These are phyloP conservation scores for Oryza nivara DNA, from an alignment of 176 grass and related monocot species.

Conservation along the genomic window DNA sequence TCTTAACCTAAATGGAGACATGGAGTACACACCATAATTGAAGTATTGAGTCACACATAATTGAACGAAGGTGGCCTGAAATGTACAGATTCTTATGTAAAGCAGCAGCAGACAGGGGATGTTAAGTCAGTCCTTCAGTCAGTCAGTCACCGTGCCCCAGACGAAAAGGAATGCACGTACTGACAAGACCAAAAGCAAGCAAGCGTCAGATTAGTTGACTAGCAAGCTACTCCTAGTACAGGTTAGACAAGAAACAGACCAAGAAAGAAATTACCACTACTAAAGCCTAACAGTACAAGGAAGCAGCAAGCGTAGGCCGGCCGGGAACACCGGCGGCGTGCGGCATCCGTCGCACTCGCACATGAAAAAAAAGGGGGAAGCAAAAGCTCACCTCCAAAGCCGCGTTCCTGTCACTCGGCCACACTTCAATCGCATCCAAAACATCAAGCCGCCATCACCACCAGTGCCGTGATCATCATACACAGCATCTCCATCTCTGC, in stretches of 20 bases:
- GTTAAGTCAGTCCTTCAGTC: background rate
- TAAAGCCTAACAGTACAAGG: background rate
- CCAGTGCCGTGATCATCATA: background rate
- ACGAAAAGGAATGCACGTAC: background rate
- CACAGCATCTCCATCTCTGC: background rate
- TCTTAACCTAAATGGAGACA: background rate
- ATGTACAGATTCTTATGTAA: background rate
- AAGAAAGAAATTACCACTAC: background rate
- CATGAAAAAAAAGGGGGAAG: background rate
- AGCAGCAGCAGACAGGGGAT: background rate
- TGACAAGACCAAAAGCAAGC: conserved; percentile 21
- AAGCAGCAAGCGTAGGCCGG: background rate
- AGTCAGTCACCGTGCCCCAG: background rate
- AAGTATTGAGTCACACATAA: conserved; percentile 10
- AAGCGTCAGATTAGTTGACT: background rate
- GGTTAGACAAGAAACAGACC: background rate
- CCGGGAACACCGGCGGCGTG: conserved; percentile 24
- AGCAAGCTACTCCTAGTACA: background rate
- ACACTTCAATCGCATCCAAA: conserved; percentile 14
- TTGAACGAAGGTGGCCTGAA: background rate
- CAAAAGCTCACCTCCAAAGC: background rate
- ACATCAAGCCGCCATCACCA: background rate
- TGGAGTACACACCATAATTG: too few species aligned
- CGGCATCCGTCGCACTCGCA: background rate
- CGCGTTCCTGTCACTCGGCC: background rate